Base-by-base conservation (phyloP, 2,329 filamentous ascomycete genomes). In the Triangularia verruculosa region DNA sequence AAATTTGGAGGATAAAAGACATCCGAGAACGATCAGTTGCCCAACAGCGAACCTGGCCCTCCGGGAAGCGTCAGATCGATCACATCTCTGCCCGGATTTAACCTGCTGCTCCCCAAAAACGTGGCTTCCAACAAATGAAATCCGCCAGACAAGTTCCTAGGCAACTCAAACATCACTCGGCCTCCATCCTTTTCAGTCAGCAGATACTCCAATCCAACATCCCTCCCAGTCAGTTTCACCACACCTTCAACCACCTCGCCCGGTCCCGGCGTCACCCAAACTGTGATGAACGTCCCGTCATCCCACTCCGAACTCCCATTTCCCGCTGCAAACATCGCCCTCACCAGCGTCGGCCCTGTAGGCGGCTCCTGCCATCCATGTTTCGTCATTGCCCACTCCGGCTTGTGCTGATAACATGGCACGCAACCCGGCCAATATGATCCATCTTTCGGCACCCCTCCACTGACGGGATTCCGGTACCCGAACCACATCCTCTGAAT, bases 401-500 rank as follows among this genome's bases (percentile, higher is more conserved):
- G 61, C 22, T 52, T 34, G 32, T 61, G 53, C 12, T 64, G 51
- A 54, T 54, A 57, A 54, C 66, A 68, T 11, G 66, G 66, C 30
- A 68, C 66, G 32, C 66, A 68, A 1, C 64, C 62, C 11, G 66
- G 66, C 64, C 66, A 68, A 54, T 66, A 68, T 9, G 43, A 63
- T 15, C n/a, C 39, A 20, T 47, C n/a, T 28, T 64, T 54, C n/a
- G 62, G 62, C 51, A 63, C 58, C 7, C 60, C 25, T 9, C 66
- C 66, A 17, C 27, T 57, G 2, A 66, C 66, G 6, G 62, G 64
- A 47, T 68, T 68, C 13, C 64, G 62, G 32, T 68, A 68, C 25
- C 47, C 54, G 20, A 64, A 68, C 66, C 66, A 68, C 66, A 68
- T 68, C 15, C 62, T 47, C 57, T 59, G 64, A 47, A 68, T 68